Percentiles rank a stretch among this genome's conserved stretches.
Conservation (phyloP, 768 basidiomycete genomes). For the Mycena sanguinolenta region DNA sequence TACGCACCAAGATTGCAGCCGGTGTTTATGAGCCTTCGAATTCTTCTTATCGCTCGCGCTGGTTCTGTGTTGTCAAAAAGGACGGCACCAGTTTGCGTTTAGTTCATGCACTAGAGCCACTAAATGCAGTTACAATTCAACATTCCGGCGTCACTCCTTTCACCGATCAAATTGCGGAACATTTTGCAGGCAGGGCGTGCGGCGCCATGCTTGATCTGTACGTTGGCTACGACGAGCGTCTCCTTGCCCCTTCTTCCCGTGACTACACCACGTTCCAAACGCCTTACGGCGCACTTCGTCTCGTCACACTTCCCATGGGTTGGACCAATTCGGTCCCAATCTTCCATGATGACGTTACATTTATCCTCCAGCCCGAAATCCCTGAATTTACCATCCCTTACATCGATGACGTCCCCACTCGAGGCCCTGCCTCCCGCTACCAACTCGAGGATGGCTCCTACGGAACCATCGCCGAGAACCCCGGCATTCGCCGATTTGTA, state of each 20-base stretch:
- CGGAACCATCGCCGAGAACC: constrained; percentile 44
- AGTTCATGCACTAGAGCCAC: constrained; percentile 39
- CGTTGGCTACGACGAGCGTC: constrained; percentile 45
- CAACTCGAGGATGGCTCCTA: not conserved
- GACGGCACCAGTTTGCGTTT: constrained; percentile 35
- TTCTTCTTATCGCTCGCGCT: constrained; percentile 27
- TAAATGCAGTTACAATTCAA: constrained; percentile 37
- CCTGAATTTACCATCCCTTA: no score
- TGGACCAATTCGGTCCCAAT: constrained; percentile 38
- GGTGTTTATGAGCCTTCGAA: constrained; percentile 27
- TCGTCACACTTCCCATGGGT: constrained; percentile 48
- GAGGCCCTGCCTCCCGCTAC: not conserved
- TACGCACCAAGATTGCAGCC: constrained; percentile 19
- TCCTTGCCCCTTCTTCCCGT: constrained; percentile 39
- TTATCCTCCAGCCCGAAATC: constrained; percentile 22
- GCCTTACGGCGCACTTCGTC: no score
- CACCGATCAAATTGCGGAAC: no score
- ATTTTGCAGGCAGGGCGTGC: no score
- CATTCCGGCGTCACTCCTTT: no score
- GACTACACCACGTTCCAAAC: constrained; percentile 52
- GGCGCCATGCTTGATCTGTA: constrained; percentile 38
- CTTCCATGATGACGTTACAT: constrained; percentile 14
- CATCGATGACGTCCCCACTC: constrained; percentile 28
- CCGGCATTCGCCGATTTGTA: no score
- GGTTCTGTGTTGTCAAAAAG: constrained; percentile 40